Conservation (phyloP, 169 alveolate species). For the Perkinsus olseni region DNA sequence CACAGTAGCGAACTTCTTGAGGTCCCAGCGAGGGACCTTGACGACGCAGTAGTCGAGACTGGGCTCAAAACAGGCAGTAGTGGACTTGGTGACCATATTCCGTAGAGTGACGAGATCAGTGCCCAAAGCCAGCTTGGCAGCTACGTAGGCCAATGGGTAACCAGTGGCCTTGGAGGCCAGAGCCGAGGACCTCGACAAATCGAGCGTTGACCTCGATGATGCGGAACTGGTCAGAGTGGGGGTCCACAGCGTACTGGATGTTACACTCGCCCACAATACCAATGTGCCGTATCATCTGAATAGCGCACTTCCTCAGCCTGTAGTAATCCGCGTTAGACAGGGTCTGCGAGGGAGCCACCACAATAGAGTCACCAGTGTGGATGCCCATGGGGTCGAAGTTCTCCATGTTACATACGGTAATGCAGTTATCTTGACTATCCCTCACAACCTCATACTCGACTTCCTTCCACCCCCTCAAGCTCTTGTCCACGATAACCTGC, state of each 20-base stretch:
- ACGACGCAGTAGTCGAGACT: conserved; percentile 69
- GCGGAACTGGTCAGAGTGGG: conserved; percentile 61
- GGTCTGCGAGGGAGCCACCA: conserved; percentile 81
- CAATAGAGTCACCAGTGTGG: conserved; percentile 84
- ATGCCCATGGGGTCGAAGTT: conserved; percentile 79
- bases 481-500: conserved; percentile 69
- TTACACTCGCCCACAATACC: conserved; percentile 80
- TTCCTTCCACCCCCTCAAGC: conserved; percentile 76
- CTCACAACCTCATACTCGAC: conserved; percentile 75
- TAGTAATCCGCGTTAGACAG: conserved; percentile 64
- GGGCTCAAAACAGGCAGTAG: conserved; percentile 84
- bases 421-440: conserved; percentile 72
- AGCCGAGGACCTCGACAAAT: conserved; percentile 71
- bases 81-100: conserved; percentile 62
- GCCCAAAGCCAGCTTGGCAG: conserved; percentile 77
- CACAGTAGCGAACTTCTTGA: conserved; percentile 65
- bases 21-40: conserved; percentile 77
- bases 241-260: conserved; percentile 76
- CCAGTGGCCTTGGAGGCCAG: conserved; percentile 82
- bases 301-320: conserved; percentile 62
- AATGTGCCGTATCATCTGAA: conserved; percentile 54
- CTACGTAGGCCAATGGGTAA: conserved; percentile 77
- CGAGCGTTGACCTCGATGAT: conserved; percentile 81
- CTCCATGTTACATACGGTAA: conserved; percentile 77
- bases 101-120: conserved; percentile 46